A percentile compares a stretch with the other conserved stretches of the same genome.
Evolutionary conservation across 129 eudicot genomes (phyloP).

Genomic region (Helichrysum umbraculigerum): DNA sequence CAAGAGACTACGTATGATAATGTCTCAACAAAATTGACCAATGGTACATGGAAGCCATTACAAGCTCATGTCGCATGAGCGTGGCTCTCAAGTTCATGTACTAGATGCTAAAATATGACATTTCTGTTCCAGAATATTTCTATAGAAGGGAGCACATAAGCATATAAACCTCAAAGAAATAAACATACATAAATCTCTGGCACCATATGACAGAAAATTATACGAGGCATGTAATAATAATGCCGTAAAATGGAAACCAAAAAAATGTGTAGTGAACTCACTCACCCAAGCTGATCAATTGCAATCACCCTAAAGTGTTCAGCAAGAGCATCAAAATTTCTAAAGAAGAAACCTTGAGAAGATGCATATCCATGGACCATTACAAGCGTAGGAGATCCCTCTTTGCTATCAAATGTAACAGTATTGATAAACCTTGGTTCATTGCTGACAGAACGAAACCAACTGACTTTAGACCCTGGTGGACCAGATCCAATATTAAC

Average conservation of each 20-base stretch:
- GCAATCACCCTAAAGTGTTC: constrained; percentile 80
- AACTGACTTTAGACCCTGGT: constrained; percentile 75
- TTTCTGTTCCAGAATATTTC: not conserved
- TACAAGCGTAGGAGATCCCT: constrained; percentile 81
- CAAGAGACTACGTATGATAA: constrained; percentile 6
- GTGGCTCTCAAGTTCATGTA: constrained; percentile 4
- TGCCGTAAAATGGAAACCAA: not conserved
- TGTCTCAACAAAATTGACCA: not conserved
- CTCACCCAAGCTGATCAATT: constrained; percentile 95
- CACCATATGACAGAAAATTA: not conserved
- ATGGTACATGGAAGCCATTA: constrained; percentile 7
- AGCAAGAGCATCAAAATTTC: constrained; percentile 92
- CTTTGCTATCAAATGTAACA: constrained; percentile 78
- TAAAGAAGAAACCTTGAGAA: constrained; percentile 96
- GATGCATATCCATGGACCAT: constrained; percentile 98
- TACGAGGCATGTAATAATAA: not conserved
- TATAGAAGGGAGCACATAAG: not conserved
- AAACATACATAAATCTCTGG: not conserved
- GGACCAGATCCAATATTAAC: constrained; percentile 92
- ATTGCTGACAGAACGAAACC: constrained; percentile 85
- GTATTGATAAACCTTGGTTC: constrained; percentile 86
- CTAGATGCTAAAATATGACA: not conserved
- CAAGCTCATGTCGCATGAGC: not conserved
- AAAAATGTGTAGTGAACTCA: constrained; percentile 28
- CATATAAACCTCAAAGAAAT: not conserved